Base-by-base conservation (phyloP, 163 green algal genomes). In the Prototheca cutis region DNA sequence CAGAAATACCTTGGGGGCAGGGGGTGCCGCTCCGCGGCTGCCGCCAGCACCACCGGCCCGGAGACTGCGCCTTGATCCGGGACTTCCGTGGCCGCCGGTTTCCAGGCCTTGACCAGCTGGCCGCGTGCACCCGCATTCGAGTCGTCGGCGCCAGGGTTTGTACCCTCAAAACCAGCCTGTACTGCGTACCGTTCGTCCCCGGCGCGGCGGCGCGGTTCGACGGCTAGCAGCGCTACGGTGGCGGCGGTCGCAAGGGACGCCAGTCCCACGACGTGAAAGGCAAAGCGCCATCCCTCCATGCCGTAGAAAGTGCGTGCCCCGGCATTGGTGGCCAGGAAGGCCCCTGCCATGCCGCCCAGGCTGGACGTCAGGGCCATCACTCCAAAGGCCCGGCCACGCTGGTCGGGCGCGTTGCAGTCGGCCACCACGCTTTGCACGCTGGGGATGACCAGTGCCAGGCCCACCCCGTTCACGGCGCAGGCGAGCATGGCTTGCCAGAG, bases 401-500 rank as follows among this genome's bases (percentile, higher is more conserved):
- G 56, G 23, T 80, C 74, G 15, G 75, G 55, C 3, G 76, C 70
- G 65, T 88, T 77, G 58, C 83, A 86, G 71, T 95, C 87, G 1
- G 87, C 87, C 7, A 91, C 72, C 8, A 95, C 73, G 32, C 60
- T 82, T 59, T 86, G 77, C 13, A 79, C 64, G 66, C 79, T 87
- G 40, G 87, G 87, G 42, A 95, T 88, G 25, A 93, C 81, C 24
- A 94, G 71, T 0, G 84, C 76, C 47, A 94, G 77, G 13, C 85
- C 85, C 30, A 92, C 31, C 2, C 87, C 87, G 67, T 95, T 94
- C 23, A 85, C 71, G 0, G 73, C 80, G 57, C 74, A 81, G 47
- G 76, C 85, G 0, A 78, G 31, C 48, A 86, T 64, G 17, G 69
- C 76, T 55, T 75, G 60, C 27, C 62, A 57, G 27, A 80, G 60